phyloP scores from a whole-genome alignment of 2,329 filamentous ascomycete species.

The Neofusicoccum ribis region DNA sequence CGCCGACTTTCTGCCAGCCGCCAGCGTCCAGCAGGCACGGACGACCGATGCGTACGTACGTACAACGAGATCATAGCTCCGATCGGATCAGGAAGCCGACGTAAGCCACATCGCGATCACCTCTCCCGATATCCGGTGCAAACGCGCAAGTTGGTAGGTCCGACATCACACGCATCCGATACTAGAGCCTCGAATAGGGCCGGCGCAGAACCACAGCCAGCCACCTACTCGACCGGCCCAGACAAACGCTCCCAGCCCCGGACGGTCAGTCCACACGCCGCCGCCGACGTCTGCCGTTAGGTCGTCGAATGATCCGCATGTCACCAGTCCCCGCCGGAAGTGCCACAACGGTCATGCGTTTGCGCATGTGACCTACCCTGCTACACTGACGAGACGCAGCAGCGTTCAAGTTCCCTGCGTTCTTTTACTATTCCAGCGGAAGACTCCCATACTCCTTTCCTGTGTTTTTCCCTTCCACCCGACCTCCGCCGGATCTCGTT shows the following conservation, averaged over 20 bases:
- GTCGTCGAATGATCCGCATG: not conserved
- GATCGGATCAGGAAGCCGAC: not conserved
- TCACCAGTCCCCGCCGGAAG: not conserved
- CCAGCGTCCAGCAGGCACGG: not conserved
- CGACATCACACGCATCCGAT: too few species aligned
- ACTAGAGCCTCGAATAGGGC: not conserved
- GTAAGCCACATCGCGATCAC: not conserved
- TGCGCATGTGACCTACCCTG: not conserved
- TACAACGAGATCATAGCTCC: not conserved
- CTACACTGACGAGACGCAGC: not conserved
- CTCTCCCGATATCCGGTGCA: too few species aligned
- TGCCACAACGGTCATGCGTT: not conserved
- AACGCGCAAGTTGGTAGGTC: too few species aligned
- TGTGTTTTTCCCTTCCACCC: not conserved
- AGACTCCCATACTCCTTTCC: too few species aligned
- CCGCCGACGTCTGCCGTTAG: not conserved
- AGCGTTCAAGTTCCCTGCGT: too few species aligned
- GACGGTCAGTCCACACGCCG: not conserved
- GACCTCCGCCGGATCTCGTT: not conserved
- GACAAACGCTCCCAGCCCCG: not conserved
- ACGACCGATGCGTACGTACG: not conserved
- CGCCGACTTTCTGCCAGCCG: constrained; percentile 1
- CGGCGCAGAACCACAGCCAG: not conserved
- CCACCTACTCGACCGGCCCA: not conserved
- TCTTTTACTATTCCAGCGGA: too few species aligned